These are phyloP conservation scores for Paraphoma chrysanthemicola DNA, from an alignment of 2,329 filamentous ascomycete genomes.

Conservation along the genomic window DNA sequence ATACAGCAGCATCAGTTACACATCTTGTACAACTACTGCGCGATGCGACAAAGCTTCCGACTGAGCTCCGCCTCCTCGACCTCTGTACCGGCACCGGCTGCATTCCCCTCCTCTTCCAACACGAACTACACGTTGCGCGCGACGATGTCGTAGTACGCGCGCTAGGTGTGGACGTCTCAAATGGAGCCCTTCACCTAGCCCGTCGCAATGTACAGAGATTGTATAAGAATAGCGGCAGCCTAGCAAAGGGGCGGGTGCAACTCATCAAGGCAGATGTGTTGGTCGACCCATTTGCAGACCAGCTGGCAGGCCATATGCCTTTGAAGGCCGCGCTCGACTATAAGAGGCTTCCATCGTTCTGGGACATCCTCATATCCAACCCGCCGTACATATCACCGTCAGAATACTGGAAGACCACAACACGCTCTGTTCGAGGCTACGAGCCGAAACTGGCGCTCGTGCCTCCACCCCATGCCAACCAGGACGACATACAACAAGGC, in stretches of 20 bases:
- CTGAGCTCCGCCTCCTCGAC: conserved; percentile 72
- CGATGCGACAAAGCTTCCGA: conserved; percentile 24
- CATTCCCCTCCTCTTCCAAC: conserved; percentile 78
- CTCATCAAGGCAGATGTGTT: conserved; percentile 59
- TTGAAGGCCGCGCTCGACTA: conserved; percentile 25
- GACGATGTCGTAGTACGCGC: conserved; percentile 54
- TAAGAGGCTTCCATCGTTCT: conserved; percentile 24
- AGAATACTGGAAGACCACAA: conserved; percentile 68
- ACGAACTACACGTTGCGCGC: conserved; percentile 58
- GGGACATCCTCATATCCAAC: conserved; percentile 80
- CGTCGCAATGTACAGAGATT: conserved; percentile 64
- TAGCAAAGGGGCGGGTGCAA: conserved; percentile 39
- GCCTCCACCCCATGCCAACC: conserved; percentile 11
- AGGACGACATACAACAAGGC: conserved; percentile 34
- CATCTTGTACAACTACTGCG: conserved; percentile 39
- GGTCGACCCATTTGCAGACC: conserved; percentile 57
- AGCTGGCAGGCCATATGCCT: conserved; percentile 8
- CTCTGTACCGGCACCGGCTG: conserved; percentile 92
- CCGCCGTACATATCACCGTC: conserved; percentile 83
- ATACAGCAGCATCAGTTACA: conserved; percentile 53
- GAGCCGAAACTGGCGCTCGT: conserved; percentile 86
- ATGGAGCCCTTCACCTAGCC: conserved; percentile 69
- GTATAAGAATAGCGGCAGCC: conserved; percentile 13
- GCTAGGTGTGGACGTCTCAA: conserved; percentile 77
- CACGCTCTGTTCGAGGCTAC: conserved; percentile 77